Evolutionary conservation across 352 stramenopile genomes (phyloP).

Genomic region (Phytopythium montanum): DNA sequence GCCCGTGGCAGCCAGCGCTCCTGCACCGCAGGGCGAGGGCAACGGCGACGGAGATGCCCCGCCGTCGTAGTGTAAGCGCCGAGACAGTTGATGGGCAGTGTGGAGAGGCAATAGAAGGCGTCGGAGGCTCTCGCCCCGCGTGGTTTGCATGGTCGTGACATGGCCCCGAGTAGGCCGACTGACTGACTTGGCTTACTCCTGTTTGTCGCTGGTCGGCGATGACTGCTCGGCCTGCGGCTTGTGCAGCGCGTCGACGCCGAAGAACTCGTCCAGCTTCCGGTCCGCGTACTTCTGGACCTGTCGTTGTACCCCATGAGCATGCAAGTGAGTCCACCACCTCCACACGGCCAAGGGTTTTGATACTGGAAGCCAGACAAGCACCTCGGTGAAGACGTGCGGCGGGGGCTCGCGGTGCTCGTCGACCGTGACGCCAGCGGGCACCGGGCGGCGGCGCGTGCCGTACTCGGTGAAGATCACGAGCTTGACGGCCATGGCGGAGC

Average conservation of each 20-base stretch:
- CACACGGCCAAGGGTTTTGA: no score
- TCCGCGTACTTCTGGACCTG: constrained; percentile 78
- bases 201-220: neutral
- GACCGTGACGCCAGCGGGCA: constrained; percentile 36
- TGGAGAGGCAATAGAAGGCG: constrained; percentile 1
- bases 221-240: constrained; percentile 20
- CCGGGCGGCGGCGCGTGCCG: constrained; percentile 38
- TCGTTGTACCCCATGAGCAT: neutral
- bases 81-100: neutral
- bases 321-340: no score
- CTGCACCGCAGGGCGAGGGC: constrained; percentile 15
- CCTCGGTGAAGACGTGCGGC: constrained; percentile 75
- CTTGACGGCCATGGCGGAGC: constrained; percentile 76
- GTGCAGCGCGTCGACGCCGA: constrained; percentile 72
- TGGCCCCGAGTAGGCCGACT: no score
- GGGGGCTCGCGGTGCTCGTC: constrained; percentile 46
- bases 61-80: neutral
- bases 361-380: constrained; percentile 14
- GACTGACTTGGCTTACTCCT: neutral
- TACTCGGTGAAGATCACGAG: constrained; percentile 87
- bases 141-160: constrained; percentile 1
- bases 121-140: neutral
- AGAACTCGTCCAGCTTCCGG: constrained; percentile 84
- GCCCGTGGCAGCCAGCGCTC: constrained; percentile 28
- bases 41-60: constrained; percentile 13